Evolutionary conservation across 2,329 filamentous ascomycete species (phyloP).

Genomic region (Leptographium flavum): DNA sequence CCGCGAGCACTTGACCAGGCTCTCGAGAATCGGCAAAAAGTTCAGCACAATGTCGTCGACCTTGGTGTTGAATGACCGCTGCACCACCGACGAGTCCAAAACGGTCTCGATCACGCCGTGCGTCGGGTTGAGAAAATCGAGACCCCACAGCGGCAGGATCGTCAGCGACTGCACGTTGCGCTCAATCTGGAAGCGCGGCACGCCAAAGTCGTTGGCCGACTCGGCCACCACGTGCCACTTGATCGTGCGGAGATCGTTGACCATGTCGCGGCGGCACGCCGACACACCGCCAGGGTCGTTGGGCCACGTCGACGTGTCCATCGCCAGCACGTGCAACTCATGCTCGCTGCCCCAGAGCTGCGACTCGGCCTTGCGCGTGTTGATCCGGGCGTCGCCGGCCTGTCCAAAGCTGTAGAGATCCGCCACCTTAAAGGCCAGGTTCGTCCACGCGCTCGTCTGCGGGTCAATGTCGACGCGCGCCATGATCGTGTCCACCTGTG

Average conservation of each 20-base stretch:
- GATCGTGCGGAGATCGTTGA: conserved; percentile 37
- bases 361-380: conserved; percentile 18
- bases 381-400: conserved; percentile 21
- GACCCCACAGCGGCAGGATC: conserved; percentile 37
- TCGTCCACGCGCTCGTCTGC: conserved; percentile 18
- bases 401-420: conserved; percentile 23
- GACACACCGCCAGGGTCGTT: conserved; percentile 39
- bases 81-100: conserved; percentile 33
- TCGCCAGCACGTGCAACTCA: conserved; percentile 28
- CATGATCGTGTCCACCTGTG: conserved; percentile 18
- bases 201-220: conserved; percentile 38
- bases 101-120: conserved; percentile 40
- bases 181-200: conserved; percentile 40
- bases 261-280: conserved; percentile 38
- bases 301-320: conserved; percentile 34
- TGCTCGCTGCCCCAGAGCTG: conserved; percentile 26
- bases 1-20: conserved; percentile 30
- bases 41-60: conserved; percentile 26
- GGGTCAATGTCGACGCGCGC: conserved; percentile 19
- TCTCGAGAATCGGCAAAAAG: conserved; percentile 29
- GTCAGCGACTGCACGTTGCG: conserved; percentile 39
- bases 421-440: conserved; percentile 20
- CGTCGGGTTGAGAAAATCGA: conserved; percentile 35
- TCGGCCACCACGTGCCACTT: conserved; percentile 40
- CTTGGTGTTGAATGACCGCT: conserved; percentile 21